Conservation (phyloP, 2,329 filamentous ascomycete species). For the Didymella arachidicola region DNA sequence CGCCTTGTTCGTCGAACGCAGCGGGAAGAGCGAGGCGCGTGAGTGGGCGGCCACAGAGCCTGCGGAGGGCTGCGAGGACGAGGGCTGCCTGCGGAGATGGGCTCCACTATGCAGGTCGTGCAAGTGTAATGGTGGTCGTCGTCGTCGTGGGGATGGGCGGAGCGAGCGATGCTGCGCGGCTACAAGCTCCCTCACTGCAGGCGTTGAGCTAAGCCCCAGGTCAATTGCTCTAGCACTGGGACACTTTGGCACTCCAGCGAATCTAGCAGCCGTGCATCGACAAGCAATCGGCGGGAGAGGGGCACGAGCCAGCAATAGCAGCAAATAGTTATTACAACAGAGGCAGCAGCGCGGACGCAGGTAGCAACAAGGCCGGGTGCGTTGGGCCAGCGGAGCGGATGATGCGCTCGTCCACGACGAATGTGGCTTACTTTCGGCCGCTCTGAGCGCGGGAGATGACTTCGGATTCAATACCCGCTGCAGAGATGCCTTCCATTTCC, state of each 20-base stretch:
- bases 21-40: not conserved
- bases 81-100: slow-evolving; percentile 4
- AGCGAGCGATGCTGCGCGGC: slow-evolving; percentile 9
- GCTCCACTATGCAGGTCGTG: slow-evolving; percentile 8
- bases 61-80: not conserved
- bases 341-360: not conserved
- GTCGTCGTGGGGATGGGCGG: slow-evolving; percentile 13
- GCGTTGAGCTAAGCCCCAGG: slow-evolving; percentile 13
- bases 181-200: slow-evolving; percentile 17
- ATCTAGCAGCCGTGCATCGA: slow-evolving; percentile 11
- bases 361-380: not conserved
- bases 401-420: slow-evolving; percentile 1
- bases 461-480: slow-evolving; percentile 10
- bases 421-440: slow-evolving; percentile 10
- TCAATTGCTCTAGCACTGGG: slow-evolving; percentile 1
- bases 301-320: slow-evolving; percentile 16
- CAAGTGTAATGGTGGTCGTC: not conserved
- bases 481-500: slow-evolving; percentile 1
- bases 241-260: slow-evolving; percentile 1
- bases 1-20: slow-evolving; percentile 20
- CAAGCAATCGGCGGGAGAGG: slow-evolving; percentile 13
- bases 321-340: not conserved
- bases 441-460: slow-evolving; percentile 9
- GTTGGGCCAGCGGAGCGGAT: slow-evolving; percentile 10
- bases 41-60: not conserved